These are phyloP conservation scores for Blepharisma undulans DNA, from an alignment of 169 alveolate species.

Conservation along the genomic window DNA sequence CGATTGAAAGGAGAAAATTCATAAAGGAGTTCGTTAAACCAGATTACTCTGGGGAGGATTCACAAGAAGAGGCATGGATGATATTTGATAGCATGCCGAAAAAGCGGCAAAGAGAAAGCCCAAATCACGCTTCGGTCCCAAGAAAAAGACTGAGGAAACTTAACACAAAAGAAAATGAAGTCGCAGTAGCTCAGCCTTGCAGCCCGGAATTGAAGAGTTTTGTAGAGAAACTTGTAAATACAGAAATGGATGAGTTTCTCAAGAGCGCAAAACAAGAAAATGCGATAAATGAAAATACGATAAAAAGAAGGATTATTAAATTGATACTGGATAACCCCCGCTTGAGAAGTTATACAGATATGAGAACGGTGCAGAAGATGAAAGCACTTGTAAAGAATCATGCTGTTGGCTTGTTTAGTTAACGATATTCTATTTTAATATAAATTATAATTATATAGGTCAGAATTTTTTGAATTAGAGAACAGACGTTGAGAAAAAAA, in stretches of 20 bases:
- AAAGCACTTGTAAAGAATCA: not conserved
- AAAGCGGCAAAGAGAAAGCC: not conserved
- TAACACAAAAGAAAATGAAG: not conserved
- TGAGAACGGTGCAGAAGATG: not conserved
- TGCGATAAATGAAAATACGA: not conserved
- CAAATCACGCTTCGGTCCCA: not conserved
- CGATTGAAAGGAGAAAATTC: not conserved
- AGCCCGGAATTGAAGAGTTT: not conserved
- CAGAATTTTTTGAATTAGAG: not conserved
- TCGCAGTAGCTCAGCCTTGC: not conserved
- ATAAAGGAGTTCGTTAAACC: not conserved
- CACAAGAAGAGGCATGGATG: not conserved
- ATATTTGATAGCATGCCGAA: not conserved
- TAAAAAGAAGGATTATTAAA: not conserved
- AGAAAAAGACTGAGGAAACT: not conserved
- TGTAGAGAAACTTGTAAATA: conserved; percentile 1
- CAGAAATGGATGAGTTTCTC: not conserved
- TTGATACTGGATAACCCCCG: not conserved
- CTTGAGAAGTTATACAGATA: not conserved
- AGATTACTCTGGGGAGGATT: not conserved
- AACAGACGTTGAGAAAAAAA: not conserved
- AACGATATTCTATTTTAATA: not conserved
- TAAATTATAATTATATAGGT: not conserved
- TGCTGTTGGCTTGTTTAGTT: not conserved
- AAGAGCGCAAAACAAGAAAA: not conserved